A percentile compares a stretch with the other conserved stretches of the same genome.
Evolutionary conservation across 805 yeast species (phyloP).

Genomic region (Wickerhamomyces bovis): DNA sequence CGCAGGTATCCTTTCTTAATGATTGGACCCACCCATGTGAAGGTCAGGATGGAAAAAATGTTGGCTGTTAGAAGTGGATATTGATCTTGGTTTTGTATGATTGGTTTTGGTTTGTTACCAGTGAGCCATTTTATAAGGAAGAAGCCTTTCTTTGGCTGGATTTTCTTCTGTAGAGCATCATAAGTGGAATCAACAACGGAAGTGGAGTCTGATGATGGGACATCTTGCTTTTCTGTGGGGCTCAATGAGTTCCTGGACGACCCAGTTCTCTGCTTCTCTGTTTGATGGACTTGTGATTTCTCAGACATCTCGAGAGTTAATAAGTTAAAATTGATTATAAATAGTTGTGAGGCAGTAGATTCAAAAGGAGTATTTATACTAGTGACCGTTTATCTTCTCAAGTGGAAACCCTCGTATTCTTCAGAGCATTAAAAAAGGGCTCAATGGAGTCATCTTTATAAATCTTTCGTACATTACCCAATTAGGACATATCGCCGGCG

Average conservation of each 20-base stretch:
- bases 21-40: slow-evolving; percentile 20
- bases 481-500: background rate
- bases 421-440: background rate
- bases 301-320: background rate
- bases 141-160: slow-evolving; percentile 13
- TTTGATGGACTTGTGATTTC: background rate
- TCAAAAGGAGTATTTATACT: background rate
- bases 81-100: slow-evolving; percentile 7
- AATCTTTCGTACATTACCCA: background rate
- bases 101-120: slow-evolving; percentile 18
- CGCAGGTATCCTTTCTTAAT: slow-evolving; percentile 49
- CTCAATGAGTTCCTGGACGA: background rate
- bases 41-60: slow-evolving; percentile 12
- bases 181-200: background rate
- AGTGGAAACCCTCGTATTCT: too few species aligned
- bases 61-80: slow-evolving; percentile 20
- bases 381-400: background rate
- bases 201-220: background rate
- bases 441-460: too few species aligned
- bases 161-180: slow-evolving; percentile 8
- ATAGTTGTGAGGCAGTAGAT: background rate
- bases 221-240: background rate
- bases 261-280: background rate
- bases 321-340: background rate
- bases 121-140: slow-evolving; percentile 11